Evolutionary conservation across 2,329 filamentous ascomycete genomes (phyloP).

Genomic region (Dactylella cylindrospora): DNA sequence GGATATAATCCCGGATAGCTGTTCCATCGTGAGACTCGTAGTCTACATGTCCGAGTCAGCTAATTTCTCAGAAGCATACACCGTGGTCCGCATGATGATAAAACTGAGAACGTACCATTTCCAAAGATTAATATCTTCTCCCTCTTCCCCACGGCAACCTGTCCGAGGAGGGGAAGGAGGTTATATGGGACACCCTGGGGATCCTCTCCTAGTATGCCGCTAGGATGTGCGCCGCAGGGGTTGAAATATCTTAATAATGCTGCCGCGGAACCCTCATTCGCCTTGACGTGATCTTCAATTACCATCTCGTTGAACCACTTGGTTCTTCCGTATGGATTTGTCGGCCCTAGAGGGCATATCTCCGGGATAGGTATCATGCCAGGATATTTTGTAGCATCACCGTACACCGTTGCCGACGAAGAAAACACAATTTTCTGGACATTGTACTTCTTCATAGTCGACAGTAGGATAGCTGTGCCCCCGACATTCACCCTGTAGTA

Average conservation of each 20-base stretch:
- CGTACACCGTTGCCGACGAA: slow-evolving; percentile 95
- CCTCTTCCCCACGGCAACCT: slow-evolving; percentile 92
- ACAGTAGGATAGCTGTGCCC: slow-evolving; percentile 83
- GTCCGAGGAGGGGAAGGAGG: slow-evolving; percentile 86
- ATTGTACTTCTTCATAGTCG: slow-evolving; percentile 83
- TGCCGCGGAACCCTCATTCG: slow-evolving; percentile 89
- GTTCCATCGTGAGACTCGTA: slow-evolving; percentile 89
- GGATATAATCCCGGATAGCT: slow-evolving; percentile 96
- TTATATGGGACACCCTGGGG: slow-evolving; percentile 95
- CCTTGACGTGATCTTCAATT: slow-evolving; percentile 86
- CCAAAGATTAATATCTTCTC: slow-evolving; percentile 95
- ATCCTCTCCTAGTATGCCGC: slow-evolving; percentile 96
- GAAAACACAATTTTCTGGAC: slow-evolving; percentile 98
- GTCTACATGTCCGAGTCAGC: slow-evolving; percentile 60
- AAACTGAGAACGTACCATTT: slow-evolving; percentile 62
- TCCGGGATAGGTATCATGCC: slow-evolving; percentile 99
- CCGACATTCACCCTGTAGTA: slow-evolving; percentile 98
- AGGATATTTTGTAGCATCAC: slow-evolving; percentile 90
- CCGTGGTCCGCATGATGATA: background rate
- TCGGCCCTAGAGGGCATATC: slow-evolving; percentile 90
- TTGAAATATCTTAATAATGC: slow-evolving; percentile 97
- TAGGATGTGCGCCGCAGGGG: slow-evolving; percentile 90
- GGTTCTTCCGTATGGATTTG: slow-evolving; percentile 96
- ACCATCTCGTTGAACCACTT: slow-evolving; percentile 87
- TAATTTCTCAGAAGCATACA: background rate